A percentile compares a stretch with the other conserved stretches of the same genome.
These are phyloP conservation scores for Trametes maxima DNA, from an alignment of 768 basidiomycete species.

Conservation along the genomic window DNA sequence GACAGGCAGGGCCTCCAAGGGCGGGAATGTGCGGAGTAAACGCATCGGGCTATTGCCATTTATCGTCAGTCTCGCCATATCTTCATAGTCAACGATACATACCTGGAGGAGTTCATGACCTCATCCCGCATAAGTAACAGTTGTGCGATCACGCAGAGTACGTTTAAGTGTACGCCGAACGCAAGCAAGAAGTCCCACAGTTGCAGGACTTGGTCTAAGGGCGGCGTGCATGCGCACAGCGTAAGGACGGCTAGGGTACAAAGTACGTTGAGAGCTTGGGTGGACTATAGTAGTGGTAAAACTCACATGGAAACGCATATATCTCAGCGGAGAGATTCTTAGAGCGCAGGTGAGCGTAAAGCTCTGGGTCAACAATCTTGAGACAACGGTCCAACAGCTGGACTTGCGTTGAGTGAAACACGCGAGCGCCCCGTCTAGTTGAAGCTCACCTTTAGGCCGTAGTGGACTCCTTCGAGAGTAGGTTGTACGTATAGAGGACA, in stretches of 20 bases:
- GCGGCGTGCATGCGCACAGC: conserved; percentile 95
- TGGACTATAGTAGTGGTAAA: conserved; percentile 3
- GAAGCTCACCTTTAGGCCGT: conserved; percentile 78
- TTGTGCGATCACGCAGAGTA: conserved; percentile 96
- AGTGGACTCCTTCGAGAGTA: conserved; percentile 93
- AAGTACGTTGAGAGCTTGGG: not conserved
- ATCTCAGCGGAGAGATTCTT: conserved; percentile 95
- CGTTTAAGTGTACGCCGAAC: conserved; percentile 95
- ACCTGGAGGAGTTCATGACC: conserved; percentile 88
- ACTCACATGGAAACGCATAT: conserved; percentile 95
- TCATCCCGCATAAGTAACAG: conserved; percentile 87
- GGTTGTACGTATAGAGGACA: conserved; percentile 98
- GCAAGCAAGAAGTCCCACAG: conserved; percentile 98
- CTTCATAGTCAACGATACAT: conserved; percentile 21
- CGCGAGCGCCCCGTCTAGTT: not conserved
- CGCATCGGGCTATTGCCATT: conserved; percentile 78
- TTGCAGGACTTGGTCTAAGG: conserved; percentile 90
- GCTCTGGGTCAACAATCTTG: conserved; percentile 86
- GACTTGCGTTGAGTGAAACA: not conserved
- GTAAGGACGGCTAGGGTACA: conserved; percentile 77
- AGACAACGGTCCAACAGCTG: conserved; percentile 93
- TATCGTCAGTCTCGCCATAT: not conserved
- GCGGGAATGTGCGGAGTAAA: conserved; percentile 90
- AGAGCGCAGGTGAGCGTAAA: conserved; percentile 78
- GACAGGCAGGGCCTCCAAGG: conserved; percentile 82